Percentiles rank a stretch among this genome's conserved stretches.
These are phyloP conservation scores for Prunus armeniaca DNA, from an alignment of 306 rosid species.

Conservation along the genomic window DNA sequence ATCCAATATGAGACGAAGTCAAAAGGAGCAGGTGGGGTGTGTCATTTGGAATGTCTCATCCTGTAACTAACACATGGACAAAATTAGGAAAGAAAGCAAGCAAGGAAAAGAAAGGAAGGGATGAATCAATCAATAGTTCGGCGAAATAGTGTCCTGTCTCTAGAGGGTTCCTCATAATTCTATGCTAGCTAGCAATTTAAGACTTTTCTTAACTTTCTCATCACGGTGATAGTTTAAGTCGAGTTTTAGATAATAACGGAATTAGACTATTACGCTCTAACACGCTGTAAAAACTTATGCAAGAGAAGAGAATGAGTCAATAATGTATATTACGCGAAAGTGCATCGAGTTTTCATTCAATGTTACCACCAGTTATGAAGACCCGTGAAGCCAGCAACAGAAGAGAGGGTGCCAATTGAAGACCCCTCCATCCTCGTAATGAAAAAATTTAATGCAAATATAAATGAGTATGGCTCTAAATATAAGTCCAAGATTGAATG, in stretches of 20 bases:
- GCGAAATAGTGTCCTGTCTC: background rate
- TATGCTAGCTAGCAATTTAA: background rate
- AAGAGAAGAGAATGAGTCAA: too few relatives aligned
- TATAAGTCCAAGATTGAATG: background rate
- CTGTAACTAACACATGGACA: background rate
- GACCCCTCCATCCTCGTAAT: background rate
- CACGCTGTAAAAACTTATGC: too few relatives aligned
- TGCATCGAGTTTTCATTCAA: too few relatives aligned
- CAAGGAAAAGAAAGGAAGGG: background rate
- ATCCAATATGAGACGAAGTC: background rate
- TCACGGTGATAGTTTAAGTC: background rate
- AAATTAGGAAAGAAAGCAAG: background rate
- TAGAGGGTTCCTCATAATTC: background rate
- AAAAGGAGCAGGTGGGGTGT: background rate
- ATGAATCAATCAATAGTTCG: background rate
- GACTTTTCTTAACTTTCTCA: background rate
- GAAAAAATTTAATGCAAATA: background rate
- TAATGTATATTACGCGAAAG: too few relatives aligned
- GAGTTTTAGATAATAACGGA: background rate
- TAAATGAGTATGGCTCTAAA: background rate
- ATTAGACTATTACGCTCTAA: accelerated
- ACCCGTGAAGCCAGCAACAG: background rate
- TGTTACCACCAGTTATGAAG: background rate
- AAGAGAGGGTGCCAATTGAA: background rate
- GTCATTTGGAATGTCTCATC: background rate